A percentile compares a stretch with the other conserved stretches of the same genome.
phyloP scores from a whole-genome alignment of 2,329 filamentous ascomycete species.

The Ophiosphaerella narmari region DNA sequence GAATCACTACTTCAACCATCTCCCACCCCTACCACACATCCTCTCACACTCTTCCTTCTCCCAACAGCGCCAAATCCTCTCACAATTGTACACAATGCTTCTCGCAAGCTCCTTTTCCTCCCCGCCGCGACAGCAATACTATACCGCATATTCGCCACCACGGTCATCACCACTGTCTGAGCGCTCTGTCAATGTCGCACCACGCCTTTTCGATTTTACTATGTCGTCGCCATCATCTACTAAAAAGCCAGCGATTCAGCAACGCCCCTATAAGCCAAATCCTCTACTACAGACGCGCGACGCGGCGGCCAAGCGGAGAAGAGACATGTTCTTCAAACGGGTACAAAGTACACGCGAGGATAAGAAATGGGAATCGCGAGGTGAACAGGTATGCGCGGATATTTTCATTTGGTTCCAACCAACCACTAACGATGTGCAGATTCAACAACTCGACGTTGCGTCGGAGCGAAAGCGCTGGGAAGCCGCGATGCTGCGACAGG shows the following conservation, averaged over 20 bases:
- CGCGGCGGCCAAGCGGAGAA: conserved; percentile 65
- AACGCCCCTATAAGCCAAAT: conserved; percentile 61
- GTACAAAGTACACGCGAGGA: conserved; percentile 53
- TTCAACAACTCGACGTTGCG: conserved; percentile 54
- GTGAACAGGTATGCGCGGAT: conserved; percentile 50
- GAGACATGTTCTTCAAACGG: conserved; percentile 70
- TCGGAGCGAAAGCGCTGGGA: conserved; percentile 52
- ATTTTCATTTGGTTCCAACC: not conserved
- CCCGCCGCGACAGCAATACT: conserved; percentile 25
- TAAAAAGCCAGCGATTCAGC: conserved; percentile 20
- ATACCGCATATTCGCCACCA: conserved; percentile 34
- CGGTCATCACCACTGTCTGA: conserved; percentile 53
- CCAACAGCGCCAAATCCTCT: not conserved
- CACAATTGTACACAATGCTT: conserved; percentile 25
- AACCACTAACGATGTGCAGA: conserved; percentile 37
- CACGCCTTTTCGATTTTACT: conserved; percentile 33
- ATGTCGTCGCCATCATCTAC: conserved; percentile 28
- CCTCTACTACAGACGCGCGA: conserved; percentile 65
- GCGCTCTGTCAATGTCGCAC: conserved; percentile 45
- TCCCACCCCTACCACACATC: not conserved
- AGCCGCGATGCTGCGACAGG: conserved; percentile 48
- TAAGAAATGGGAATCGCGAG: conserved; percentile 50
- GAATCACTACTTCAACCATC: not conserved
- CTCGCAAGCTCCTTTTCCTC: conserved; percentile 33
- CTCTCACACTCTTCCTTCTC: not conserved